Evolutionary conservation across 2,329 filamentous ascomycete genomes (phyloP).

Genomic region (Penicillium sp.): DNA sequence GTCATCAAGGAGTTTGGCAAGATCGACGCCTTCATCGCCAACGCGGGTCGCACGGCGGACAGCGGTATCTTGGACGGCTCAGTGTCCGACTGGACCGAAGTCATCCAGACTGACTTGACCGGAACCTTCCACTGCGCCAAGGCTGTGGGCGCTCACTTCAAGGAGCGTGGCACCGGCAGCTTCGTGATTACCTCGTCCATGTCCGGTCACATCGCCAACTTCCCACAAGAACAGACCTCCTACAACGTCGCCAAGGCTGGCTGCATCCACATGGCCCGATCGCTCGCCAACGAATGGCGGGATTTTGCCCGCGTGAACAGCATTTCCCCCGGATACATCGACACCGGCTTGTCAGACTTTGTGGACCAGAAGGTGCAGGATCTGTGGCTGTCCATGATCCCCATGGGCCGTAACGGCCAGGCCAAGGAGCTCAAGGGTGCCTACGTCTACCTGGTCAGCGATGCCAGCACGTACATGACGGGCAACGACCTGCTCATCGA

Average conservation of each 20-base stretch:
- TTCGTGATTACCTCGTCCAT: slow-evolving; percentile 67
- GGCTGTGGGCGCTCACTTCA: slow-evolving; percentile 78
- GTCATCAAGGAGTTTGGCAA: slow-evolving; percentile 68
- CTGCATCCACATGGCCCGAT: slow-evolving; percentile 62
- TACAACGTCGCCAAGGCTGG: slow-evolving; percentile 66
- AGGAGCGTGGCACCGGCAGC: slow-evolving; percentile 61
- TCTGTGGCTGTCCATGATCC: slow-evolving; percentile 60
- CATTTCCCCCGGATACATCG: slow-evolving; percentile 67
- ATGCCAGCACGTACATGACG: slow-evolving; percentile 52
- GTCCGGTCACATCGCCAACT: slow-evolving; percentile 56
- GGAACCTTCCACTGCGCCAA: slow-evolving; percentile 82
- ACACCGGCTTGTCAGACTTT: slow-evolving; percentile 65
- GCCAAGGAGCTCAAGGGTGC: slow-evolving; percentile 64
- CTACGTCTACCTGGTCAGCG: slow-evolving; percentile 50
- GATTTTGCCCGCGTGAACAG: slow-evolving; percentile 67
- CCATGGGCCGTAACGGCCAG: slow-evolving; percentile 59
- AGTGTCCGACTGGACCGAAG: slow-evolving; percentile 69
- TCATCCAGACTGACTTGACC: slow-evolving; percentile 83
- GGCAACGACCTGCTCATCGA: slow-evolving; percentile 50
- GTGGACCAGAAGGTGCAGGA: slow-evolving; percentile 57
- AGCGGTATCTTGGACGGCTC: slow-evolving; percentile 66
- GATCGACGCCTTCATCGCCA: slow-evolving; percentile 66
- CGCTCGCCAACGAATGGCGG: slow-evolving; percentile 67
- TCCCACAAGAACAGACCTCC: slow-evolving; percentile 63
- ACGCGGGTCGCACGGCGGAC: slow-evolving; percentile 69